A percentile compares a stretch with the other conserved stretches of the same genome.
Evolutionary conservation across 306 rosid species (phyloP).

Genomic region (Hippophae gyantsensis): DNA sequence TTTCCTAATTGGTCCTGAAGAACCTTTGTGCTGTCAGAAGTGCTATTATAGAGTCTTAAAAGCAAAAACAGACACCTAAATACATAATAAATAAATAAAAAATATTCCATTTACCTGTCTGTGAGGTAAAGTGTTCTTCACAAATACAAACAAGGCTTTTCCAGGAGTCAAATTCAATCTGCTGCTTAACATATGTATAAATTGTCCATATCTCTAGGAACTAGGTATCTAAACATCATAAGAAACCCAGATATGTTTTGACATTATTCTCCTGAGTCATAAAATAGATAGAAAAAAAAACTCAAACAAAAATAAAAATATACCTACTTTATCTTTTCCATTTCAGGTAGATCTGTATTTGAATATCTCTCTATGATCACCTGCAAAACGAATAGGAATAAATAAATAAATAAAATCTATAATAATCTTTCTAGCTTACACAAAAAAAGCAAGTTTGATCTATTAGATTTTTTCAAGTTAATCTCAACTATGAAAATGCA

Average conservation of each 20-base stretch:
- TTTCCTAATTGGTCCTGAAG: no score
- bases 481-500: no score
- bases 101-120: conserved; percentile 53
- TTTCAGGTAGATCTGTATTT: conserved; percentile 59
- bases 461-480: no score
- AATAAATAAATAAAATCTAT: background rate
- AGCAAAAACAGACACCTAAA: background rate
- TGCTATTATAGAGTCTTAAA: background rate
- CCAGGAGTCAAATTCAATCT: conserved; percentile 64
- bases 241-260: conserved; percentile 4
- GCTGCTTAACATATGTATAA: conserved; percentile 70
- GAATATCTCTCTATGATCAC: conserved; percentile 55
- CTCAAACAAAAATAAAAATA: background rate
- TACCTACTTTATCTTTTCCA: conserved; percentile 77
- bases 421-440: no score
- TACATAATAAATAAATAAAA: background rate
- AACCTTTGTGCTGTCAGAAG: background rate
- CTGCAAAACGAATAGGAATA: conserved; percentile 19
- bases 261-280: conserved; percentile 4
- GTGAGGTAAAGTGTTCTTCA: conserved; percentile 87
- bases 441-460: no score
- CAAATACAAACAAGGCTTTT: conserved; percentile 84
- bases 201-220: conserved; percentile 88
- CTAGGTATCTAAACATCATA: conserved; percentile 46
- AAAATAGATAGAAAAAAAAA: no score